Conservation (phyloP, 495 filamentous ascomycete genomes). For the Talaromyces wortmannii region DNA sequence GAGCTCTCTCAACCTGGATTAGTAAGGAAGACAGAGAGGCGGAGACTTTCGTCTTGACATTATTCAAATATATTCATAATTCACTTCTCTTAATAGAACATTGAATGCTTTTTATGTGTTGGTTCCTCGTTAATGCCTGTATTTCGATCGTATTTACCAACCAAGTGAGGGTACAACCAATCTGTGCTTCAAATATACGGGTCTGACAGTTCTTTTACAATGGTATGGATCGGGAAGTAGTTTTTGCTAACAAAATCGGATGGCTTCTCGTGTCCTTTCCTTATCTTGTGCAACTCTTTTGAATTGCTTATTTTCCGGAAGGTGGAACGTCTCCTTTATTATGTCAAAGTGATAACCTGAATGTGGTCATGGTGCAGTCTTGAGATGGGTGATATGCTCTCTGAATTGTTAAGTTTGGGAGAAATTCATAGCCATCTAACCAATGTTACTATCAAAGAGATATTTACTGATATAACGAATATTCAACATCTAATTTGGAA, state of each 20-base stretch:
- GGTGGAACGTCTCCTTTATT: background rate
- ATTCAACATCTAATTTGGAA: background rate
- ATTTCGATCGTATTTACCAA: conserved; percentile 1
- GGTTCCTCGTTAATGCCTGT: background rate
- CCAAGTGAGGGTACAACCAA: conserved; percentile 1
- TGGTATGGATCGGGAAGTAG: conserved; percentile 3
- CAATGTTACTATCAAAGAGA: background rate
- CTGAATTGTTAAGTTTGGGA: background rate
- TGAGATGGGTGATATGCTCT: background rate
- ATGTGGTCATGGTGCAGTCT: background rate
- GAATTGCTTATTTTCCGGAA: background rate
- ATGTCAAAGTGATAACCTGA: background rate
- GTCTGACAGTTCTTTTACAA: conserved; percentile 1
- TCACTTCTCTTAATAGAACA: conserved; percentile 3
- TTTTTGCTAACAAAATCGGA: conserved; percentile 1
- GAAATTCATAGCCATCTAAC: background rate
- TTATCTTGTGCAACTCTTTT: background rate
- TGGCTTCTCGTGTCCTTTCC: background rate
- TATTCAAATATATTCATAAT: conserved; percentile 1
- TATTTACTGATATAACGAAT: background rate
- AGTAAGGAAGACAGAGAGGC: conserved; percentile 1
- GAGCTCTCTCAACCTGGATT: conserved; percentile 1
- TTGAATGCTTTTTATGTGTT: conserved; percentile 2
- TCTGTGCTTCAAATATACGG: conserved; percentile 1
- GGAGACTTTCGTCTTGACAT: conserved; percentile 2